phyloP scores from a whole-genome alignment of 108 stramenopile genomes.

The Heterococcus sp. region DNA sequence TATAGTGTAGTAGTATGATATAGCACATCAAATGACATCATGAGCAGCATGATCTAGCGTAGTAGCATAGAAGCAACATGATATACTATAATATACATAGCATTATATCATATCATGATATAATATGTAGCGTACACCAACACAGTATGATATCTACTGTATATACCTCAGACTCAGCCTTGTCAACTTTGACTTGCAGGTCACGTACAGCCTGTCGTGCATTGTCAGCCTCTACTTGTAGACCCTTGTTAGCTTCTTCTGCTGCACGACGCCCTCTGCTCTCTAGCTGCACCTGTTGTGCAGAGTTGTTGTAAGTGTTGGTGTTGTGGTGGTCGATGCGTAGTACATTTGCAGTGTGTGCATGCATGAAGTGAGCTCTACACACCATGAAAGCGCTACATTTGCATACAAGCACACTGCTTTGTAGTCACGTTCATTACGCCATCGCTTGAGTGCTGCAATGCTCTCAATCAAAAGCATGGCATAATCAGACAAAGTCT shows the following conservation, averaged over 20 bases:
- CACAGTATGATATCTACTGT: no score
- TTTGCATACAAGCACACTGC: neutral
- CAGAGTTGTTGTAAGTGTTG: neutral
- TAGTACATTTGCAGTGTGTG: neutral
- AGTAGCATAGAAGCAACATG: no score
- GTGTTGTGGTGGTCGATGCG: neutral
- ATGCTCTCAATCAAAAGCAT: neutral
- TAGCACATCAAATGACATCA: no score
- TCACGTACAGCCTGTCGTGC: constrained; percentile 59
- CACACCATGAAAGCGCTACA: neutral
- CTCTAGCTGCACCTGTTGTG: constrained; percentile 58
- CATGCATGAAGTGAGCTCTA: neutral
- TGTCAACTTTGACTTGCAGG: constrained; percentile 25
- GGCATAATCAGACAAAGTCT: neutral
- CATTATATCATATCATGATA: no score
- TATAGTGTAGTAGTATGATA: no score
- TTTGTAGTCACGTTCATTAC: neutral
- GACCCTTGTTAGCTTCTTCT: constrained; percentile 67
- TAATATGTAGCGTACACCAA: no score
- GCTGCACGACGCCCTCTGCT: constrained; percentile 59
- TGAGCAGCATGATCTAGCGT: no score
- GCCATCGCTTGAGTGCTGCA: neutral
- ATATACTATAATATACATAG: no score
- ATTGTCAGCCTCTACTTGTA: constrained; percentile 60
- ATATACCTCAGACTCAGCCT: neutral